phyloP scores from a whole-genome alignment of 176 grass and related monocot species.

The Zizania latifolia region DNA sequence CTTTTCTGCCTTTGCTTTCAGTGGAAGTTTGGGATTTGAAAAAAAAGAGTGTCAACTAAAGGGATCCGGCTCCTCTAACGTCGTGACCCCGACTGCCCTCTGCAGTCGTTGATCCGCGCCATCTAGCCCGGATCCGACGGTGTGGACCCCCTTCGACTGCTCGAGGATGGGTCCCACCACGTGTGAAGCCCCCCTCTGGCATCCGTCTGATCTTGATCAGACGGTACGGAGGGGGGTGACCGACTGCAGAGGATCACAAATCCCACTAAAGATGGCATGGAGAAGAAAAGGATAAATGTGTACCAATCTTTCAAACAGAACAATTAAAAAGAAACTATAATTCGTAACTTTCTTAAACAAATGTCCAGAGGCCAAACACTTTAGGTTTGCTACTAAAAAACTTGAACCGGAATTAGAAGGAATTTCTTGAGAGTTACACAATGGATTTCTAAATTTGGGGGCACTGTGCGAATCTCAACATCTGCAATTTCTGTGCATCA shows the following conservation, averaged over 20 bases:
- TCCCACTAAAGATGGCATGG: background rate
- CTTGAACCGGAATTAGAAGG: constrained; percentile 8
- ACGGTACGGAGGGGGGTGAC: no score
- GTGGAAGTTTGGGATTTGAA: constrained; percentile 30
- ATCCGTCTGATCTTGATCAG: no score
- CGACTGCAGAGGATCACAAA: no score
- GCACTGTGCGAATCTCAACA: constrained; percentile 16
- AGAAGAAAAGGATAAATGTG: constrained; percentile 23
- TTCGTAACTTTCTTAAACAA: background rate
- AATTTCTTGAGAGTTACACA: constrained; percentile 24
- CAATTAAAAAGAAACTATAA: background rate
- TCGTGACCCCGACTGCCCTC: no score
- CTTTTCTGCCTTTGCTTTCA: constrained; percentile 45
- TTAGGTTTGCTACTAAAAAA: constrained; percentile 2
- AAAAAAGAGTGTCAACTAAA: background rate
- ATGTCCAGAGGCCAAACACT: background rate
- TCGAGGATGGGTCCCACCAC: no score
- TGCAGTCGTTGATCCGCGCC: no score
- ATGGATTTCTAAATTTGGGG: constrained; percentile 23
- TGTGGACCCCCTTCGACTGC: no score
- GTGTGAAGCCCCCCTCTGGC: no score
- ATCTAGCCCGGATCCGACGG: no score
- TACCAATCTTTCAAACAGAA: background rate
- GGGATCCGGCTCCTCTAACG: no score
- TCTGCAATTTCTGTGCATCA: constrained; percentile 13